Base-by-base conservation (phyloP, 768 basidiomycete species). In the Auriscalpium vulgare region DNA sequence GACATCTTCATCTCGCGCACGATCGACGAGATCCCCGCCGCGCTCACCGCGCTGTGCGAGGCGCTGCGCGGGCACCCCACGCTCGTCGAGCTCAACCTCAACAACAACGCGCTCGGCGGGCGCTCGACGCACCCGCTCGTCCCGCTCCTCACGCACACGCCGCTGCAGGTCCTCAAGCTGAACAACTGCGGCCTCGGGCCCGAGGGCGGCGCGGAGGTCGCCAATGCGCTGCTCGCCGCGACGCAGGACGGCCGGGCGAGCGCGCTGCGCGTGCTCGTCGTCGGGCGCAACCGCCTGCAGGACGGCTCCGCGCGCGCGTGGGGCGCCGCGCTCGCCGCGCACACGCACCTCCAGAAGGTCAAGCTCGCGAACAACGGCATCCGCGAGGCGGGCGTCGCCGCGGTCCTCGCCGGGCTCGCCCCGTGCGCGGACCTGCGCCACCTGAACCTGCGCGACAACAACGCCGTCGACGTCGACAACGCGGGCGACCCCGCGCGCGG, bases 121-220 rank as follows among this genome's bases (percentile, higher is more conserved):
- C 85, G 93, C 65, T 92, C 89, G 38, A 93, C 93, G 34, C 91
- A 93, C 62, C 91, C 93, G 44, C 87, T 97, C 72, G 91, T 93
- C 53, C 84, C 85, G 29, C 88, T 95, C 76, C 83, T 94, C 64
- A 82, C 84, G 38, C 74, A 84, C 60, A 94, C 94, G 69, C 84
- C 84, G 62, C 82, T 95, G 74, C 81, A 85, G 66, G 77, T 90
- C 55, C 81, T 98, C 66, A 87, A 85, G 63, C 81, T 98, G 59
- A 95, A 91, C 74, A 98, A 98, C 76, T 97, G 97, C 70, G 95
- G 95, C 17, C 81, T 98, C 19, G 95, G 95, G 10, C 88, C 91
- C 16, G 84, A 81, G 14, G 95, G 93, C 35, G 95, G 95, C 44
- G 74, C 73, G 10, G 81, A 87, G 65, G 81, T 98, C 61, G 91